A percentile compares a stretch with the other conserved stretches of the same genome.
These are phyloP conservation scores for Penicillium hesseltinei DNA, from an alignment of 2,329 filamentous ascomycete species.

Conservation along the genomic window DNA sequence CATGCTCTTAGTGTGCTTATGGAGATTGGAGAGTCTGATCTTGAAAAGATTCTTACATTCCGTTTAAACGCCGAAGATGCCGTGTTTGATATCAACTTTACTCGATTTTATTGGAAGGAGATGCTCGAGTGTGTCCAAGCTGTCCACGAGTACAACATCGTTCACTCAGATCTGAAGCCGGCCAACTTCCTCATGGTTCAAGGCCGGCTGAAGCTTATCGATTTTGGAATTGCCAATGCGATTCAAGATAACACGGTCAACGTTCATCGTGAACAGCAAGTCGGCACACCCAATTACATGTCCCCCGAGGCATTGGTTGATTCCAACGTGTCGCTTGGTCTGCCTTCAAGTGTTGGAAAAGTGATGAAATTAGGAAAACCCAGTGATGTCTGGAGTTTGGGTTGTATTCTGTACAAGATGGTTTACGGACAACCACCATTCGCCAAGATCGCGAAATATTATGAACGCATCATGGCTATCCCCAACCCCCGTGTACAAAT, in stretches of 20 bases:
- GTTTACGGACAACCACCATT: slow-evolving; percentile 96
- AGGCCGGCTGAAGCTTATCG: slow-evolving; percentile 89
- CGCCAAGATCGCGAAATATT: slow-evolving; percentile 82
- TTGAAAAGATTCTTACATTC: slow-evolving; percentile 78
- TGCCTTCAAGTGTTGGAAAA: slow-evolving; percentile 55
- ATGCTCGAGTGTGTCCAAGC: slow-evolving; percentile 95
- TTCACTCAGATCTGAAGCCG: slow-evolving; percentile 95
- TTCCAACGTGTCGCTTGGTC: slow-evolving; percentile 64
- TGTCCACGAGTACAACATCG: slow-evolving; percentile 86
- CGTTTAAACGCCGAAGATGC: slow-evolving; percentile 70
- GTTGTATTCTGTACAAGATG: slow-evolving; percentile 97
- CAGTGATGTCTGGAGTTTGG: slow-evolving; percentile 92
- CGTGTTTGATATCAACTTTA: slow-evolving; percentile 81
- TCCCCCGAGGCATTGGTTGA: slow-evolving; percentile 91
- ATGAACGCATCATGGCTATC: slow-evolving; percentile 68
- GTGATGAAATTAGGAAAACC: slow-evolving; percentile 96
- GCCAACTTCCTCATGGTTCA: slow-evolving; percentile 94
- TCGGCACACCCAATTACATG: slow-evolving; percentile 99
- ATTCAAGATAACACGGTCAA: slow-evolving; percentile 98
- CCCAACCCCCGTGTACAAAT: slow-evolving; percentile 51
- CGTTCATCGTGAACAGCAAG: slow-evolving; percentile 90
- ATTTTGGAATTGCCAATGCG: slow-evolving; percentile 97
- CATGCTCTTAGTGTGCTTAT: slow-evolving; percentile 87
- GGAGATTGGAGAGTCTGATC: slow-evolving; percentile 94
- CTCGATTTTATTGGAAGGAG: slow-evolving; percentile 98